Base-by-base conservation (phyloP, 495 filamentous ascomycete genomes). In the Amphirosellinia nigrospora region DNA sequence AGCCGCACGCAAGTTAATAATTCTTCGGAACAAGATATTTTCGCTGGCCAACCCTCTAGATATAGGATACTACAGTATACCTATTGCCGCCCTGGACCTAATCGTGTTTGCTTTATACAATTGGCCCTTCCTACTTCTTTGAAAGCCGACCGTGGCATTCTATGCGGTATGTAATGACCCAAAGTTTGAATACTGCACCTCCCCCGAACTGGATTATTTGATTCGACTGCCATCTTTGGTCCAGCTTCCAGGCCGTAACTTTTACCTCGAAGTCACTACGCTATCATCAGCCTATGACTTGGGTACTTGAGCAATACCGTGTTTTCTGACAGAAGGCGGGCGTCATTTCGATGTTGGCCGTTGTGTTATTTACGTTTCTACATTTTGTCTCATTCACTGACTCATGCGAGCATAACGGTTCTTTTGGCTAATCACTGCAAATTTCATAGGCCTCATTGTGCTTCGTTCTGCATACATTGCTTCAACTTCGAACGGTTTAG, bases 401-500 rank as follows among this genome's bases (percentile, higher is more conserved):
- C 66, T 69, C 55, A 41, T 43, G 52, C 32, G n/a, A 13, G 15
- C 21, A 30, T 32, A 39, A 26, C 2, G 13, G 56, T 19, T 32
- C 66, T 53, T 46, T 32, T 64, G 10, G 39, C 60, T 70, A 30
- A 70, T 34, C 19, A 36, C 45, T 53, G 15, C 26, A 10, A 11
- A 36, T 64, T 7, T 59, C 16, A n/a, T 60, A 78, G 76, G 72
- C 66, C 69, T 38, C 67, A 55, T 66, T 69, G 43, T 65, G 28
- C 41, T 15, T 66, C 55, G 68, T 67, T 69, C 53, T 59, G 48
- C 60, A 71, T 70, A n/a, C 62, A 64, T 39, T 58, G 63, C 64
- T 39, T 55, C 19, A 58, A 62, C 63, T 74, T 75, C 52, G 50
- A 76, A 56, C 61, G 64, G 56, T 53, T 71, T 34, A 78, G 74